Evolutionary conservation across 768 basidiomycete species (phyloP).

Genomic region (Trichaptum fuscoviolaceum): DNA sequence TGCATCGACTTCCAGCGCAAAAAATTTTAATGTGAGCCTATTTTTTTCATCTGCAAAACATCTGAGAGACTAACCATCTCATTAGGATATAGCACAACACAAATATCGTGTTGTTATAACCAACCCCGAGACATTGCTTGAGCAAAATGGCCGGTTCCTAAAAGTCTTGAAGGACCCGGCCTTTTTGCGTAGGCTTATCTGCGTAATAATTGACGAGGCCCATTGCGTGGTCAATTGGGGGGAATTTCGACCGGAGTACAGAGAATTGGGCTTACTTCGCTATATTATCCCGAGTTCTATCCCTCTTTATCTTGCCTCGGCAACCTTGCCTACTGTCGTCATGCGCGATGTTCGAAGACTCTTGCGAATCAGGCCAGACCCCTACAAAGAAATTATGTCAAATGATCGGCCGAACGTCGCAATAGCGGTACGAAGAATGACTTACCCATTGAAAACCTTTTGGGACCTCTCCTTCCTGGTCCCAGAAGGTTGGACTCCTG

Average conservation of each 20-base stretch:
- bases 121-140: conserved; percentile 9
- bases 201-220: conserved; percentile 33
- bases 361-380: conserved; percentile 17
- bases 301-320: conserved; percentile 28
- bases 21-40: no score
- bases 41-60: no score
- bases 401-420: conserved; percentile 31
- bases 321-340: conserved; percentile 24
- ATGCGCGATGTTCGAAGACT: conserved; percentile 21
- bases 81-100: conserved; percentile 22
- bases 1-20: no score
- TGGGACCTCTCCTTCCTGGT: conserved; percentile 23
- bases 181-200: conserved; percentile 21
- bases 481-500: conserved; percentile 6
- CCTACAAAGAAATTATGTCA: conserved; percentile 16
- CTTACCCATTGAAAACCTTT: background rate
- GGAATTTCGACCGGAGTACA: conserved; percentile 30
- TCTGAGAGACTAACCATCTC: background rate
- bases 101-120: conserved; percentile 23
- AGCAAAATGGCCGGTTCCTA: conserved; percentile 17
- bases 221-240: conserved; percentile 36
- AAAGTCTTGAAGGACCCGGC: conserved; percentile 16
- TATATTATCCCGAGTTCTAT: conserved; percentile 24
- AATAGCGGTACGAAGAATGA: conserved; percentile 22
- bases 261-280: conserved; percentile 18